Evolutionary conservation across 1,139 yeast species (phyloP).

Genomic region (Pichia sp.): DNA sequence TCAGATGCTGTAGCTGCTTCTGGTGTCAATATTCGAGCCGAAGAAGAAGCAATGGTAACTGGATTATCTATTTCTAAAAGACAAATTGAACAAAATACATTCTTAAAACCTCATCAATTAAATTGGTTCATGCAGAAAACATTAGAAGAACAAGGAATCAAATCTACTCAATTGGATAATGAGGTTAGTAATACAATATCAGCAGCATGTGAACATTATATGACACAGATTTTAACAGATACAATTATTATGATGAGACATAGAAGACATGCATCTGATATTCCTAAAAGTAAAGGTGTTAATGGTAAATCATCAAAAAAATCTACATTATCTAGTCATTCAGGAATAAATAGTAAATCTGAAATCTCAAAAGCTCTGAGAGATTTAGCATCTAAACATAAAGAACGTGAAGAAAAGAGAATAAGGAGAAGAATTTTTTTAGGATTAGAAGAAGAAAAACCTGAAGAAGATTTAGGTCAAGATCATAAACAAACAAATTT

Average conservation of each 20-base stretch:
- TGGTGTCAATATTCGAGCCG: slow-evolving; percentile 87
- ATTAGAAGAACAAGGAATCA: slow-evolving; percentile 63
- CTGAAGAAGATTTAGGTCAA: slow-evolving; percentile 52
- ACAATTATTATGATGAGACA: slow-evolving; percentile 77
- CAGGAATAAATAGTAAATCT: slow-evolving; percentile 44
- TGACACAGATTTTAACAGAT: slow-evolving; percentile 65
- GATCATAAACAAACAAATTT: slow-evolving; percentile 95
- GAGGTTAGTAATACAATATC: slow-evolving; percentile 69
- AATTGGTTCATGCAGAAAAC: slow-evolving; percentile 54
- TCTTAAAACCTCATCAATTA: slow-evolving; percentile 65
- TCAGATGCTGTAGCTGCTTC: slow-evolving; percentile 92
- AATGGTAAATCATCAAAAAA: slow-evolving; percentile 2
- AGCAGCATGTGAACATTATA: slow-evolving; percentile 79
- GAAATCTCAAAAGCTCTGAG: slow-evolving; percentile 72
- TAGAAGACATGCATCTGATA: slow-evolving; percentile 69
- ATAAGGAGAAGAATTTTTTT: slow-evolving; percentile 60
- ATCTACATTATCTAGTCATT: neutral
- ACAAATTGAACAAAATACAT: slow-evolving; percentile 30
- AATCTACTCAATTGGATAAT: slow-evolving; percentile 38
- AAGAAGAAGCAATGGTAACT: slow-evolving; percentile 58
- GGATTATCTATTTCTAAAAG: slow-evolving; percentile 28
- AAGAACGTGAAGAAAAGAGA: slow-evolving; percentile 75
- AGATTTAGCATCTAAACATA: slow-evolving; percentile 68
- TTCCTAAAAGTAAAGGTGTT: slow-evolving; percentile 26
- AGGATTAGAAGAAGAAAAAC: slow-evolving; percentile 55